Evolutionary conservation across 345 rosid species (phyloP).

Genomic region (Arabis hirsuta): DNA sequence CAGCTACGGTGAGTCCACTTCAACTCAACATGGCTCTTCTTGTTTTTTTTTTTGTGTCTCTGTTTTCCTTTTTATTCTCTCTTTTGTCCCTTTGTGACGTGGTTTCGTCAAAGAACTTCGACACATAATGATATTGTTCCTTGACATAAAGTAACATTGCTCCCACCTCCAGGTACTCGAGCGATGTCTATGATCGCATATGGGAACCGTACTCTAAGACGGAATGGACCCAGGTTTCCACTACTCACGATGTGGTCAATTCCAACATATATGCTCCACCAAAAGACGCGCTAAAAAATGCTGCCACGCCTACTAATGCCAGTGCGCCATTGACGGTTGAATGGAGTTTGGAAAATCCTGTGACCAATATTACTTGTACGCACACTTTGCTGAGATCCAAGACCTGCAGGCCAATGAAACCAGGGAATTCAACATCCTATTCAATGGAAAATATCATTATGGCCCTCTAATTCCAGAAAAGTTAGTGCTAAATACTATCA

Average conservation of each 20-base stretch:
- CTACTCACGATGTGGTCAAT: neutral
- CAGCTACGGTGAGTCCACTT: too few species aligned
- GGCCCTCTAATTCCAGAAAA: neutral
- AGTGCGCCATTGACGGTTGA: slow-evolving; percentile 16
- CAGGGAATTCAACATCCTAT: slow-evolving; percentile 9
- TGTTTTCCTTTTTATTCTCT: too few species aligned
- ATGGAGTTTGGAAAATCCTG: neutral
- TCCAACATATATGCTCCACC: slow-evolving; percentile 17
- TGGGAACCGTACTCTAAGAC: neutral
- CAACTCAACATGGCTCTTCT: too few species aligned
- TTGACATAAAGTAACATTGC: neutral
- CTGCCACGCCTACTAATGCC: slow-evolving; percentile 31
- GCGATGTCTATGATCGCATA: slow-evolving; percentile 45
- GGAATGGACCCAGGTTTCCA: neutral
- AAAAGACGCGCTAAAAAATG: slow-evolving; percentile 17
- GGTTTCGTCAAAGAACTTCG: too few species aligned
- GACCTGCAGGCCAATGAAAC: slow-evolving; percentile 9
- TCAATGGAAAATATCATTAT: neutral
- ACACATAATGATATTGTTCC: too few species aligned
- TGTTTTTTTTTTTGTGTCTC: too few species aligned
- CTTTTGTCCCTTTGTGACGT: too few species aligned
- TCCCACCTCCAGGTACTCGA: slow-evolving; percentile 34
- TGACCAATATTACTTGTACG: slow-evolving; percentile 4
- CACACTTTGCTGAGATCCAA: slow-evolving; percentile 26
- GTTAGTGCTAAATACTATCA: slow-evolving; percentile 7